A percentile compares a stretch with the other conserved stretches of the same genome.
Evolutionary conservation across 345 rosid species (phyloP).

Genomic region (Pistacia integerrima): DNA sequence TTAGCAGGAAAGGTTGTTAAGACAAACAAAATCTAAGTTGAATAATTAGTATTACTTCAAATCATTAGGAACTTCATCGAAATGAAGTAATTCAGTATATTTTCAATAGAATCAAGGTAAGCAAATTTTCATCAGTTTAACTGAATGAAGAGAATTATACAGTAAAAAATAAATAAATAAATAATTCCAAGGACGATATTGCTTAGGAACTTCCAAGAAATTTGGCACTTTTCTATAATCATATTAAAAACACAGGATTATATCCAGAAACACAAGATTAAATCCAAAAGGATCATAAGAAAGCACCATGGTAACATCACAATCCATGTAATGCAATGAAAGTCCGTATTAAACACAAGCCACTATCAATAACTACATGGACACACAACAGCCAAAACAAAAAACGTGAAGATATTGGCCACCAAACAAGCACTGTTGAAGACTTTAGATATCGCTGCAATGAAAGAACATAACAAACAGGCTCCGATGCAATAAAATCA

Average conservation of each 20-base stretch:
- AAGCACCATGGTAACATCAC: not conserved
- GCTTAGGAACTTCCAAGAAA: constrained; percentile 2
- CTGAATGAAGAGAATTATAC: not conserved
- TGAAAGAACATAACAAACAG: constrained; percentile 6
- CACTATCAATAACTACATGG: not conserved
- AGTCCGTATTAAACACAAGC: not conserved
- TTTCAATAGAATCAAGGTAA: not conserved
- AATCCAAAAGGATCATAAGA: not conserved
- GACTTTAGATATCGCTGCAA: not conserved
- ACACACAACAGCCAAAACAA: not conserved
- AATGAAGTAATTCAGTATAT: not conserved
- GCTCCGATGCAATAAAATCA: not conserved
- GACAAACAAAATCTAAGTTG: not conserved
- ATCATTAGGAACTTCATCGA: not conserved
- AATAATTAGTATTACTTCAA: not conserved
- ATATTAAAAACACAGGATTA: not conserved
- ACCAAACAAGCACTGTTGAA: not conserved
- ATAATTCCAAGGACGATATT: not conserved
- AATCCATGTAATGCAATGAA: not conserved
- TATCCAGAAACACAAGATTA: not conserved
- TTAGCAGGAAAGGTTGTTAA: not conserved
- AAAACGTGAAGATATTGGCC: constrained; percentile 4
- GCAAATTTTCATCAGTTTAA: constrained; percentile 4
- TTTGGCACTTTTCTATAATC: not conserved
- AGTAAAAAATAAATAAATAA: not conserved